phyloP scores from a whole-genome alignment of 2,329 filamentous ascomycete species.

The Penicillium corylophilum region DNA sequence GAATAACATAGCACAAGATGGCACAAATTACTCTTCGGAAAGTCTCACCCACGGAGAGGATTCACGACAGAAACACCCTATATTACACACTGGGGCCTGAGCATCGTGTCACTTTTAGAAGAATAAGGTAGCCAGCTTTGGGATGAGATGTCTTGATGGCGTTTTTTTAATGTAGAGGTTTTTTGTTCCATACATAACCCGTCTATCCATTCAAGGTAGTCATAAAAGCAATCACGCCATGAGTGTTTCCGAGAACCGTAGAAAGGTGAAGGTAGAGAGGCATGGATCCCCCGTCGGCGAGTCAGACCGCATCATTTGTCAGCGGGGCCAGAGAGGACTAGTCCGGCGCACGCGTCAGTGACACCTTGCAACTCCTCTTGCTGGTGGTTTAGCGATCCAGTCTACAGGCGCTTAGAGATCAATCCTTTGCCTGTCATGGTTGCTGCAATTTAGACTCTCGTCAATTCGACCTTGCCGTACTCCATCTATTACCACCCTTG shows the following conservation, averaged over 20 bases:
- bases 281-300: background rate
- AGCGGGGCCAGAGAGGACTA: slow-evolving; percentile 5
- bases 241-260: background rate
- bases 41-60: slow-evolving; percentile 6
- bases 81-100: slow-evolving; percentile 22
- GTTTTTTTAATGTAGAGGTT: slow-evolving; percentile 38
- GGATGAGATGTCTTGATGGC: slow-evolving; percentile 37
- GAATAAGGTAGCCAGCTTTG: slow-evolving; percentile 34
- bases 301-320: slow-evolving; percentile 19
- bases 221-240: slow-evolving; percentile 21
- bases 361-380: background rate
- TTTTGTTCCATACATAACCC: slow-evolving; percentile 27
- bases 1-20: slow-evolving; percentile 17
- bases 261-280: background rate
- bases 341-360: background rate
- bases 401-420: background rate
- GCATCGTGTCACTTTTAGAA: slow-evolving; percentile 35
- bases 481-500: background rate
- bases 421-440: background rate
- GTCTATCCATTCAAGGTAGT: slow-evolving; percentile 21
- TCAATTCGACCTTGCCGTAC: background rate
- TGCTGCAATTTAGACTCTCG: background rate
- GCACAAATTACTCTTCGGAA: slow-evolving; percentile 8
- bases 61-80: slow-evolving; percentile 20
- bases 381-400: background rate